Base-by-base conservation (phyloP, 345 rosid genomes). In the Citrus sinensis region DNA sequence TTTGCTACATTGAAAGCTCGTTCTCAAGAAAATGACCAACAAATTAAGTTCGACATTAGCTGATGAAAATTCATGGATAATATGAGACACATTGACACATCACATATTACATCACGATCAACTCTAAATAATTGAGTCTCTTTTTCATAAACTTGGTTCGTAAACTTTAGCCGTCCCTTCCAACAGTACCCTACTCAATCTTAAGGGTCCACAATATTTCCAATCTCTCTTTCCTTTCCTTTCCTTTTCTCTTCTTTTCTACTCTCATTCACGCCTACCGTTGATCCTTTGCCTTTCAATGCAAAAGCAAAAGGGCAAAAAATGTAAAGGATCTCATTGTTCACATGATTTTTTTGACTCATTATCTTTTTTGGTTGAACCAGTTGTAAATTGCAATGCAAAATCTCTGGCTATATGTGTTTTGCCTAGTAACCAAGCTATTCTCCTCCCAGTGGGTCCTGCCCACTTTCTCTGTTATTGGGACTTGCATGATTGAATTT, bases 121-220 rank as follows among this genome's bases (percentile, higher is more conserved):
- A 6, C 56, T 63, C 60, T n/a, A 71, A 76, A 71, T 71, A 55
- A 71, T 81, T 32, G 77, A 76, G 66, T 30, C 37, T 19, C 29
- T 11, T 20, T 35, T 1, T 14, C 39, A 9, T 10, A 14, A 55
- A 62, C 29, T 7, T 25, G 54, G 0, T 68, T 68, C 39, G 54
- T 37, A 25, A 66, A 20, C 71, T 67, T 67, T 37, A 19, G 39
- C 9, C 29, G 22, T 2, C 39, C 0, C 9, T 16, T 19, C 40
- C 29, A 29, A 17, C 66, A 63, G 7, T 16, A 9, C 49, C 46
- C 37, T 55, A 30, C 56, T 68, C 80, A 20, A 35, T 60, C 76
- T 35, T 22, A 7, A 64, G 83, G 82, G 77, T 73, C 84, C 78
- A 78, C 77, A 7, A 49, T 30, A 69, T 60, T 80, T 82, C 80